phyloP scores from a whole-genome alignment of 2,329 filamentous ascomycete genomes.

The Penicillium psychrosexuale region DNA sequence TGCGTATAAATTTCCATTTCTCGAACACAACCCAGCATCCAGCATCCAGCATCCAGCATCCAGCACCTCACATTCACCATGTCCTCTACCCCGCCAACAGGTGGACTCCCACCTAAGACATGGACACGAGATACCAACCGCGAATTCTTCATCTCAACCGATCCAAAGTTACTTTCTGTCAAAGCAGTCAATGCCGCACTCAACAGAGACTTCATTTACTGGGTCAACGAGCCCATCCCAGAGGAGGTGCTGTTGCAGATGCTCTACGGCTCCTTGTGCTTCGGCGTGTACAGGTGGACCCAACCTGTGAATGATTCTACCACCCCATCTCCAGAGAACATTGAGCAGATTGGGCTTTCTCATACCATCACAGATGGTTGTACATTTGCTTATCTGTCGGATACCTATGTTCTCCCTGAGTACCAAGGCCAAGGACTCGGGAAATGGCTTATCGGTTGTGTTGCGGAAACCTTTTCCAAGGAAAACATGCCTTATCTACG shows the following conservation, averaged over 20 bases:
- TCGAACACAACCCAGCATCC: background rate
- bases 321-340: constrained; percentile 11
- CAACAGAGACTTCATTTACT: constrained; percentile 17
- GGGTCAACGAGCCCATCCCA: constrained; percentile 13
- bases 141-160: constrained; percentile 20
- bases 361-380: constrained; percentile 67
- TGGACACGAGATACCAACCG: constrained; percentile 16
- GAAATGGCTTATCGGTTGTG: constrained; percentile 61
- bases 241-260: constrained; percentile 21
- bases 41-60: accelerated
- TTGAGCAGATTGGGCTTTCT: constrained; percentile 55
- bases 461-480: constrained; percentile 53
- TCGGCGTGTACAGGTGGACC: constrained; percentile 19
- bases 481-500: constrained; percentile 59
- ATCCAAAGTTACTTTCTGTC: constrained; percentile 16
- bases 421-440: constrained; percentile 63
- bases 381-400: constrained; percentile 67
- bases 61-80: constrained; percentile 1
- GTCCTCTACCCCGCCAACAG: constrained; percentile 16
- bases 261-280: constrained; percentile 20
- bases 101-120: constrained; percentile 11
- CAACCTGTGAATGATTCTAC: background rate
- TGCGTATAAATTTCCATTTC: background rate
- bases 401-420: constrained; percentile 62
- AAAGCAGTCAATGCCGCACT: constrained; percentile 21